Evolutionary conservation across 1,284 basidiomycete species (phyloP).

Genomic region (Irpex rosettiformis): DNA sequence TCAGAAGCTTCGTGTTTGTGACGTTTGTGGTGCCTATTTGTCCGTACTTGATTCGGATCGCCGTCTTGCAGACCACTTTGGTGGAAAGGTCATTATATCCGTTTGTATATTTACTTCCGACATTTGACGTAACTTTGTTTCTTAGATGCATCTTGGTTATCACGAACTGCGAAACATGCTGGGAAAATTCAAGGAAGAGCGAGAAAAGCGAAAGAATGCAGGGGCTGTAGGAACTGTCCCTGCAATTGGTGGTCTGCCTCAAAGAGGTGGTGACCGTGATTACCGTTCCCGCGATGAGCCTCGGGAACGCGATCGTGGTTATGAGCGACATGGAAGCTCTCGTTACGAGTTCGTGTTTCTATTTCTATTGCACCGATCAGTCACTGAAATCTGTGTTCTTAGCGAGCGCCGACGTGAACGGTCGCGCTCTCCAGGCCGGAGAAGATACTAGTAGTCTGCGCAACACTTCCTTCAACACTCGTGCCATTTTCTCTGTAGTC

Average conservation of each 20-base stretch:
- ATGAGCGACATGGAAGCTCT: slow-evolving; percentile 59
- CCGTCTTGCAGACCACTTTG: slow-evolving; percentile 98
- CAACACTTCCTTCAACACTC: neutral
- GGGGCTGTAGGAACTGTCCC: slow-evolving; percentile 35
- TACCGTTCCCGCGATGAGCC: slow-evolving; percentile 60
- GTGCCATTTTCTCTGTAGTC: neutral
- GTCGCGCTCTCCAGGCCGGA: slow-evolving; percentile 72
- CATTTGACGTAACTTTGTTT: slow-evolving; percentile 6
- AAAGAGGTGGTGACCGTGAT: slow-evolving; percentile 43
- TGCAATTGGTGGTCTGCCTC: slow-evolving; percentile 23
- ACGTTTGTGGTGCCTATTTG: slow-evolving; percentile 98
- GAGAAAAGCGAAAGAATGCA: slow-evolving; percentile 75
- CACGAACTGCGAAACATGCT: slow-evolving; percentile 96
- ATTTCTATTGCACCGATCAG: slow-evolving; percentile 6
- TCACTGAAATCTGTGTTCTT: slow-evolving; percentile 9
- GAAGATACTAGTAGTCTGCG: slow-evolving; percentile 57
- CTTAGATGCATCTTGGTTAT: slow-evolving; percentile 97
- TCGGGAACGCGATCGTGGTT: slow-evolving; percentile 64
- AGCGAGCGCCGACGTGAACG: slow-evolving; percentile 52
- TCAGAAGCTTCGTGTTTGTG: slow-evolving; percentile 98
- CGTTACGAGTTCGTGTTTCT: slow-evolving; percentile 68
- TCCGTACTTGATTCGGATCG: slow-evolving; percentile 98
- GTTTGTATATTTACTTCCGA: neutral
- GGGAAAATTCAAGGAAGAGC: slow-evolving; percentile 81
- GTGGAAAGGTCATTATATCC: slow-evolving; percentile 79